Base-by-base conservation (phyloP, 73 alveolate species). In the Paramecium pentaurelia region DNA sequence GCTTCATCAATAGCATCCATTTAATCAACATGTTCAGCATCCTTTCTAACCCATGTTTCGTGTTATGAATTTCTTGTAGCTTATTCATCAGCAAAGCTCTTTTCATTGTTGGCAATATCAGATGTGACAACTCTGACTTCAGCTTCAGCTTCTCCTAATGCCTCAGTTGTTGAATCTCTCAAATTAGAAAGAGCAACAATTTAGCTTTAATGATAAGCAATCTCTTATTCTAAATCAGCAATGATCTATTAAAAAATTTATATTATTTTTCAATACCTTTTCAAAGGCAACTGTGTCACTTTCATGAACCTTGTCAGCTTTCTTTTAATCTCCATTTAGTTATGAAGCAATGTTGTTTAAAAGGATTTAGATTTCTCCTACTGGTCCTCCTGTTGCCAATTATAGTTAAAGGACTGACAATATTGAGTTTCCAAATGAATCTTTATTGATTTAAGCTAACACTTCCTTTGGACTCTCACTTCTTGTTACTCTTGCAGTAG, bases 291-390 rank as follows among this genome's bases (percentile, higher is more conserved):
- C 91, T 47, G 71, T 44, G 45, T 80, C 91, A 18, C 64, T 45
- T 64, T 80, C 91, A n/a, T 80, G 71, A 25, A 80, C 91, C 58
- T 80, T 80, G 32, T 80, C 91, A 47, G 91, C 91, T 36, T 80
- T 80, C 91, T 80, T 80, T 36, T 80, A 80, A 44, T 80, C 91
- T 32, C 58, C 58, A 42, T 80, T 80, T 9, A 80, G 30, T 80
- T 80, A 22, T 18, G 91, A 80, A 42, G 91, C 91, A 25, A 80
- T 80, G 51, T 80, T 80, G 77, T 80, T 80, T 12, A 80, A 47
- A 14, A 80, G 91, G 34, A 80, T 80, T 47, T 80, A 47, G 30
- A 80, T 80, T 64, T 80, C 91, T 20, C 91, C 91, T 1, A 80
- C 91, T 80, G 91, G 91, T 11, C 91, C 91, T 44, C 91, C 91